A percentile compares a stretch with the other conserved stretches of the same genome.
These are phyloP conservation scores for Solanum appendiculatum DNA, from an alignment of 257 asterid genomes.

Conservation along the genomic window DNA sequence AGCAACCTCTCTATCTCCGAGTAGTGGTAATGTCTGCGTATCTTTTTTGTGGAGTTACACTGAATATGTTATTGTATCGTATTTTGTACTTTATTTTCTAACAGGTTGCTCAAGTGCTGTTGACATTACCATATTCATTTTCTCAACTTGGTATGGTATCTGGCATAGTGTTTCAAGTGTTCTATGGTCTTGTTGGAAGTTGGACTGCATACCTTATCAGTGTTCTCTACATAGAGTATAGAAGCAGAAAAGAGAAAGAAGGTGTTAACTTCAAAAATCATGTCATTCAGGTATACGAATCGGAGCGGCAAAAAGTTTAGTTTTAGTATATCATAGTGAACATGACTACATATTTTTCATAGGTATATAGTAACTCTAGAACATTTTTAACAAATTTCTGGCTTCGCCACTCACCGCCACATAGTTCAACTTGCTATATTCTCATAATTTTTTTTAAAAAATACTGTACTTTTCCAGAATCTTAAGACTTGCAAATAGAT, in stretches of 20 bases:
- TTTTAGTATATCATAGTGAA: not conserved
- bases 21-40: no score
- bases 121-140: slow-evolving; percentile 85
- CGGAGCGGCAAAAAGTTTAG: not conserved
- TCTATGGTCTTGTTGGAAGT: slow-evolving; percentile 82
- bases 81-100: not conserved
- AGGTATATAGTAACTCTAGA: not conserved
- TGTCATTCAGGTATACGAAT: slow-evolving; percentile 65
- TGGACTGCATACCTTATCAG: slow-evolving; percentile 97
- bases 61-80: rapidly evolving
- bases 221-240: slow-evolving; percentile 74
- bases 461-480: not conserved
- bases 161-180: slow-evolving; percentile 65
- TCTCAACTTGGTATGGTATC: slow-evolving; percentile 90
- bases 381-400: not conserved
- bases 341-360: not conserved
- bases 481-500: not conserved
- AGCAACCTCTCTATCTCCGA: no score
- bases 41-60: rapidly evolving
- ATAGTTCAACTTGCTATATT: not conserved
- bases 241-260: slow-evolving; percentile 85
- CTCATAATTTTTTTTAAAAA: not conserved
- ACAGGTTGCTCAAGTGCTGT: slow-evolving; percentile 89
- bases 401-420: not conserved
- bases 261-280: slow-evolving; percentile 86